Evolutionary conservation across 1,284 basidiomycete genomes (phyloP).

Genomic region (Prillingera fragicola): DNA sequence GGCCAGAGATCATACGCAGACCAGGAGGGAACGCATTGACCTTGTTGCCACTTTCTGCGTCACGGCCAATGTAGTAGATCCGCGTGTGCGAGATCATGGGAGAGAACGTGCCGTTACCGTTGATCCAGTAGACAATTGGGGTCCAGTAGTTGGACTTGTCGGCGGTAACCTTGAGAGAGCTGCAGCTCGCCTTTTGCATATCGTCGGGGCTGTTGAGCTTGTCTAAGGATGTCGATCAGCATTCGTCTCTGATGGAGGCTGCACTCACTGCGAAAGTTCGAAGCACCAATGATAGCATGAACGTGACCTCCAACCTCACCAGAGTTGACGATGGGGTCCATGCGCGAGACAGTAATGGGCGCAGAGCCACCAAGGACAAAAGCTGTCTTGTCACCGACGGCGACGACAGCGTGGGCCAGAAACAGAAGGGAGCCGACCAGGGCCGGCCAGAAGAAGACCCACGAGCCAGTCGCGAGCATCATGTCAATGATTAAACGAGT

Average conservation of each 20-base stretch:
- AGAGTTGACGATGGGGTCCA: conserved; percentile 47
- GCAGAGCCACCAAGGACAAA: too few relatives aligned
- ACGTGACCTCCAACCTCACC: conserved; percentile 39
- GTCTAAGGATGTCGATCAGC: conserved; percentile 13
- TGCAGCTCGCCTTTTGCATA: conserved; percentile 24
- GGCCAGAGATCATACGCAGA: conserved; percentile 40
- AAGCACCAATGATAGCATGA: conserved; percentile 46
- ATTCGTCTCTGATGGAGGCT: too few relatives aligned
- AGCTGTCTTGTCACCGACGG: too few relatives aligned
- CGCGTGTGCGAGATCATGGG: conserved; percentile 22
- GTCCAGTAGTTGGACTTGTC: conserved; percentile 45
- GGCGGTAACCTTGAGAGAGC: conserved; percentile 26
- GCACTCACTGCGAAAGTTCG: conserved; percentile 35
- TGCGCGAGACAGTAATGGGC: conserved; percentile 20
- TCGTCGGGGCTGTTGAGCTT: conserved; percentile 15
- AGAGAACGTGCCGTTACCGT: conserved; percentile 9
- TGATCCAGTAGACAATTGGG: conserved; percentile 12
- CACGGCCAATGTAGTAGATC: conserved; percentile 34
- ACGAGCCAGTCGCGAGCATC: too few relatives aligned
- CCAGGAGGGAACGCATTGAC: conserved; percentile 42
- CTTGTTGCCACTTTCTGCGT: conserved; percentile 13
- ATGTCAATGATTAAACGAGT: too few relatives aligned
- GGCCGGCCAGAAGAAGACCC: too few relatives aligned
- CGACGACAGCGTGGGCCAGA: too few relatives aligned
- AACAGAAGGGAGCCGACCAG: too few relatives aligned